Evolutionary conservation across 2,329 filamentous ascomycete species (phyloP), one percentile per base, ranked within the genome.

Genomic region (Aspergillus novoparasiticus): DNA sequence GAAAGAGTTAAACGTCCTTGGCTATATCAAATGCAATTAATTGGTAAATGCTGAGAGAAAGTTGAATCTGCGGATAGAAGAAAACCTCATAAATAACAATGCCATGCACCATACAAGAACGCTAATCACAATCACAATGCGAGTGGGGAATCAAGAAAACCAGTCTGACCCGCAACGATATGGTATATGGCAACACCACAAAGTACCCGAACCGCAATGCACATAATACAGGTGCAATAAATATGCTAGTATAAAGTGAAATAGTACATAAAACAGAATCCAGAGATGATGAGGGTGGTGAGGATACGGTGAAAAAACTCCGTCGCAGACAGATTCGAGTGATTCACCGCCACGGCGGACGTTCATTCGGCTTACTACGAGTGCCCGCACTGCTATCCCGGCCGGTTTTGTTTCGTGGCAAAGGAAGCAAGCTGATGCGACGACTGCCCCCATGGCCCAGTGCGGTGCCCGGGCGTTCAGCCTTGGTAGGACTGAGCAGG

Each of bases 341-440:
- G 19, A 39, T 45, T 67, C 62, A 78, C 60, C 77, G 71, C 77
- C 78, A 80, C 11, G 68, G 76, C 12, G 78, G 78, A 43, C 76
- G 73, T 9, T 75, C 69, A 41, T 73, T 72, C 34, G 73, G 57
- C 45, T 72, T 75, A 48, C 65, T 72, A 21, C 62, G 64, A 39
- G 59, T 68, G 50, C 59, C 65, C 16, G 71, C 51, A 6, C 70
- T 64, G 62, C 72, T 74, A 14, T 76, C 73, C 23, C 76, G 72
- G 14, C 74, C 75, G 5, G 61, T 64, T n/a, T 68, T 69, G 21
- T 50, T 57, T 59, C 73, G 78, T 2, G 77, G 75, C 53, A 79
- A 60, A 26, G 80, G 80, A 43, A 82, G 71, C 61, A 81, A 68
- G 68, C 79, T 81, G 36, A 72, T 70, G 14, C 80, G 74, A 16